Evolutionary conservation across 169 alveolate species (phyloP).

Genomic region (Plasmodium sp.): DNA sequence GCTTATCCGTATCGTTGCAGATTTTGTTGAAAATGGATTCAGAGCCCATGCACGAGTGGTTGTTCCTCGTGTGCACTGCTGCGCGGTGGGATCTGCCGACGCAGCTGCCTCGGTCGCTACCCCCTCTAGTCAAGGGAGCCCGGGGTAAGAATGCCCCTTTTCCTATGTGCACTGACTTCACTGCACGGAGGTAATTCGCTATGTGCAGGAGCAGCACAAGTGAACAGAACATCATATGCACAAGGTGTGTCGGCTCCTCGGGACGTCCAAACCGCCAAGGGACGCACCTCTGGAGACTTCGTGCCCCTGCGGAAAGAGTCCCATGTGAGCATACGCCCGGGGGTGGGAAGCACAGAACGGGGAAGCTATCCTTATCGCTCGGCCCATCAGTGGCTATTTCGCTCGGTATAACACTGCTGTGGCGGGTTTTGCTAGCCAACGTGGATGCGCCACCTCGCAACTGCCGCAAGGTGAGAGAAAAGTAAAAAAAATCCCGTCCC

Average conservation of each 20-base stretch:
- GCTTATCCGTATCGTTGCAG: constrained; percentile 20
- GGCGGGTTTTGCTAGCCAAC: neutral
- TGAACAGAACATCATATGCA: neutral
- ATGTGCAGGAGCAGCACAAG: neutral
- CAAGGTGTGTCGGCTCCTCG: neutral
- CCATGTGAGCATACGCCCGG: neutral
- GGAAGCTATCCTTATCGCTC: neutral
- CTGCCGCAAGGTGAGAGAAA: neutral
- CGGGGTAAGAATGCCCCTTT: neutral
- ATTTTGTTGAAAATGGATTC: constrained; percentile 35
- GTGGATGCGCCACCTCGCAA: neutral
- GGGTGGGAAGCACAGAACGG: neutral
- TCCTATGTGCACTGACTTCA: neutral
- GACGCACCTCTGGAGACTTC: neutral
- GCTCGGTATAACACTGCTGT: neutral
- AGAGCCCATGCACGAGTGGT: constrained; percentile 28
- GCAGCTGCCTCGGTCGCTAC: neutral
- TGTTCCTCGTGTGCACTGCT: neutral
- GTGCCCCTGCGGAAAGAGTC: neutral
- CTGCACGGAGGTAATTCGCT: neutral
- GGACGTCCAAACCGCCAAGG: neutral
- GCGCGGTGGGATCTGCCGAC: neutral
- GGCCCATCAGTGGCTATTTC: neutral
- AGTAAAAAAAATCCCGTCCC: neutral
- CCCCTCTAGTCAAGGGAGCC: neutral